Percentiles rank a stretch among this genome's conserved stretches.
Evolutionary conservation across 108 stramenopile genomes (phyloP).

Genomic region (Licmophora abbreviata): DNA sequence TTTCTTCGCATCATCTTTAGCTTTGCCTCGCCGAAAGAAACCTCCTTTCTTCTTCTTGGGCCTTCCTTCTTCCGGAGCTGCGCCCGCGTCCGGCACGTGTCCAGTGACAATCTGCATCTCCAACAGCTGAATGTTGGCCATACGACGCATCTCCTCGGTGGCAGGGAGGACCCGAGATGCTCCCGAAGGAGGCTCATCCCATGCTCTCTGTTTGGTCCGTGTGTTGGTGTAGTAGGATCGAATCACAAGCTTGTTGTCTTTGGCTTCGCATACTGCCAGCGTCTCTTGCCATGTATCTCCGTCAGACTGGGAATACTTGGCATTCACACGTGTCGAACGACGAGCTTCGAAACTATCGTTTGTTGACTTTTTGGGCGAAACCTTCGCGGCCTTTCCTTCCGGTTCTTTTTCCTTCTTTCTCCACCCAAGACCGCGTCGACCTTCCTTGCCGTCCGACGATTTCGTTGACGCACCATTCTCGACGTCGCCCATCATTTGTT

Average conservation of each 20-base stretch:
- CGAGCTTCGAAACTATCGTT: constrained; percentile 43
- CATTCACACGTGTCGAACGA: constrained; percentile 41
- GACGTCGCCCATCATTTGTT: too few relatives aligned
- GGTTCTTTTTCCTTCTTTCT: too few relatives aligned
- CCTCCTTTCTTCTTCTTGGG: constrained; percentile 13
- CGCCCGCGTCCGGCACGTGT: not conserved
- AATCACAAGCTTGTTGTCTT: constrained; percentile 35
- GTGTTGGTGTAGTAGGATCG: constrained; percentile 64
- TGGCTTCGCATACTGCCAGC: constrained; percentile 47
- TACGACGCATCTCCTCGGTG: constrained; percentile 38
- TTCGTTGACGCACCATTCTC: too few relatives aligned
- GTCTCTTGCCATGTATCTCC: constrained; percentile 75
- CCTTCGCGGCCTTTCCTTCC: too few relatives aligned
- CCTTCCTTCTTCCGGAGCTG: constrained; percentile 10
- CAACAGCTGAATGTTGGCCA: constrained; percentile 52
- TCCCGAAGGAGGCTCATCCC: constrained; percentile 80
- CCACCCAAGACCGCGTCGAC: too few relatives aligned
- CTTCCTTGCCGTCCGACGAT: too few relatives aligned
- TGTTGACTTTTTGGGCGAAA: too few relatives aligned
- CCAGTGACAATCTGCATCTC: constrained; percentile 35
- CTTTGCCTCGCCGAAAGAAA: constrained; percentile 8
- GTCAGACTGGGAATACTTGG: constrained; percentile 33
- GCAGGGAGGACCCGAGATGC: constrained; percentile 58
- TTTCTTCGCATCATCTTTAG: constrained; percentile 1
- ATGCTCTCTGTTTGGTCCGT: constrained; percentile 52